Evolutionary conservation across 1,139 yeast genomes (phyloP).

Genomic region (Blastobotrys capitulatus): DNA sequence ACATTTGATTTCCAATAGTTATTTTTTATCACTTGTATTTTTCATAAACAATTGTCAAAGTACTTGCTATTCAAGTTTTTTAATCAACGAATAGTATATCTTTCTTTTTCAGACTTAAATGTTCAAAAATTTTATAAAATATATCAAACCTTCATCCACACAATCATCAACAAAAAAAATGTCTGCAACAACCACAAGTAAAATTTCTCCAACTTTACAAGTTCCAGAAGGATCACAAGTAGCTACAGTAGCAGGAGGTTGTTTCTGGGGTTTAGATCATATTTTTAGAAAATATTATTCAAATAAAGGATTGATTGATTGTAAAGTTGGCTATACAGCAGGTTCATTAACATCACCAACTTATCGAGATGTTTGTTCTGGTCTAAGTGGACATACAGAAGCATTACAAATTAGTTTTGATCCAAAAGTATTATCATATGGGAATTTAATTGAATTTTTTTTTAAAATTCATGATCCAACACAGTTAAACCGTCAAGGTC

Average conservation of each 20-base stretch:
- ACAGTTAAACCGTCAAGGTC: conserved; percentile 61
- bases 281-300: conserved; percentile 64
- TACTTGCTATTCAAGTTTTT: no score
- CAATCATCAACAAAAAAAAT: neutral
- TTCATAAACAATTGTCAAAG: no score
- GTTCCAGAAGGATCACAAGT: conserved; percentile 30
- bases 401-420: conserved; percentile 78
- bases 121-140: neutral
- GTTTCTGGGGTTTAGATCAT: conserved; percentile 96
- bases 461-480: conserved; percentile 86
- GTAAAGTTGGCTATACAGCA: conserved; percentile 87
- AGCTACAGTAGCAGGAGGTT: conserved; percentile 43
- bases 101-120: neutral
- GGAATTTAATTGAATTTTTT: conserved; percentile 72
- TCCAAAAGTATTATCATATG: conserved; percentile 53
- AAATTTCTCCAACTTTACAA: conserved; percentile 27
- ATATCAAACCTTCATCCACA: neutral
- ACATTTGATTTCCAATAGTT: no score
- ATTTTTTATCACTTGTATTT: no score
- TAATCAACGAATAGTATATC: neutral
- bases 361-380: conserved; percentile 71
- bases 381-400: conserved; percentile 61
- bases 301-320: conserved; percentile 62
- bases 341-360: conserved; percentile 60
- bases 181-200: neutral